These are phyloP conservation scores for Cutaneotrichosporon daszewskae DNA, from an alignment of 1,284 basidiomycete genomes.

Conservation along the genomic window DNA sequence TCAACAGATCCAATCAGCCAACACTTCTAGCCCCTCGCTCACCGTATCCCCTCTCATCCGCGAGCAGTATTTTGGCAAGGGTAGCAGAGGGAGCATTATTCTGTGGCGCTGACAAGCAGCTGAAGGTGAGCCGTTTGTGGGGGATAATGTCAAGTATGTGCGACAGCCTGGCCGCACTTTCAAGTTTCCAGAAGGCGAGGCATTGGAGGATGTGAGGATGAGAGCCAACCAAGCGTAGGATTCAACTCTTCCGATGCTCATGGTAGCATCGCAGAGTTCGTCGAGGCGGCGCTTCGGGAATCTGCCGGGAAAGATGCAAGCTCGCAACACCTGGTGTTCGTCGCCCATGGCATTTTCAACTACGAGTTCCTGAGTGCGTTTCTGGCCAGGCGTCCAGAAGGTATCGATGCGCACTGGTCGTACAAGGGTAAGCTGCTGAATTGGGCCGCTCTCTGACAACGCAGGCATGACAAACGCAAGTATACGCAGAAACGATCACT, in stretches of 20 bases:
- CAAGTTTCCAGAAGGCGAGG: conserved; percentile 42
- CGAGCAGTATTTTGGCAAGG: conserved; percentile 46
- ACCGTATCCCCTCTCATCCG: conserved; percentile 34
- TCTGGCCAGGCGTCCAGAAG: conserved; percentile 37
- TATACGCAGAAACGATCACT: background rate
- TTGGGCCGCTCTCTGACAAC: background rate
- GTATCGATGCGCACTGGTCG: conserved; percentile 40
- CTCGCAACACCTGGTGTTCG: conserved; percentile 37
- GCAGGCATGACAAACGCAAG: conserved; percentile 48
- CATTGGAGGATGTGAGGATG: conserved; percentile 40
- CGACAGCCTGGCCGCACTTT: conserved; percentile 36
- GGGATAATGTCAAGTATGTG: conserved; percentile 27
- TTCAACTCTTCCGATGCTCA: background rate
- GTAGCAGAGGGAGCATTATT: conserved; percentile 8
- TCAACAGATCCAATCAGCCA: conserved; percentile 42
- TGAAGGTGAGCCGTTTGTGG: conserved; percentile 38
- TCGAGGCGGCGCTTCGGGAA: conserved; percentile 37
- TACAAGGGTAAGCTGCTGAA: conserved; percentile 32
- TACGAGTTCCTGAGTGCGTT: conserved; percentile 42
- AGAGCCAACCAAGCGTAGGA: conserved; percentile 45
- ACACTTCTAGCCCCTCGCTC: conserved; percentile 33
- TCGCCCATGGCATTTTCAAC: conserved; percentile 50
- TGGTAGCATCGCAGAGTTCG: conserved; percentile 34
- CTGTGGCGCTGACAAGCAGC: conserved; percentile 10
- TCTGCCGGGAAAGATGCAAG: conserved; percentile 21